A percentile compares a stretch with the other conserved stretches of the same genome.
Conservation (phyloP, 306 rosid genomes). For the Potentilla sterilis region DNA sequence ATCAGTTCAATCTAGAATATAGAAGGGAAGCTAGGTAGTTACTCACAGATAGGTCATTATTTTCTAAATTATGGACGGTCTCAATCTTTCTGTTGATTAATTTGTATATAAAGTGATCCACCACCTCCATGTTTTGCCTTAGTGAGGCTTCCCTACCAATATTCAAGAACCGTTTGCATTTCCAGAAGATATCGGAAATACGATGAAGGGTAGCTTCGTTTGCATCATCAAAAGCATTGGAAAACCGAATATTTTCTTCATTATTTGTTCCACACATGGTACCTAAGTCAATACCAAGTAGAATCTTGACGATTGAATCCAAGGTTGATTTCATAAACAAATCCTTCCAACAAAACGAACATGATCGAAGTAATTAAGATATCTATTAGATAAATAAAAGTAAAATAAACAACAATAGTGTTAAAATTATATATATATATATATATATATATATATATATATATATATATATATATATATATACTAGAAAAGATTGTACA, state of each 20-base stretch:
- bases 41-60: no score
- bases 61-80: background rate
- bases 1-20: no score
- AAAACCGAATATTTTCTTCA: conserved; percentile 26
- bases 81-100: background rate
- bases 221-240: conserved; percentile 27
- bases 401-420: no score
- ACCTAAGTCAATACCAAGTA: conserved; percentile 20
- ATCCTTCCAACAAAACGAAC: background rate
- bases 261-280: conserved; percentile 18
- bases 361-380: no score
- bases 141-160: background rate
- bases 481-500: no score
- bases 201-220: conserved; percentile 17
- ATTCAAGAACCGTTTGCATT: background rate
- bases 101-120: background rate
- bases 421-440: no score
- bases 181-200: background rate
- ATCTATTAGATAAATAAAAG: no score
- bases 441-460: no score
- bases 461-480: no score
- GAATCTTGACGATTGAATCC: conserved; percentile 30
- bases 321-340: conserved; percentile 23
- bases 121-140: background rate
- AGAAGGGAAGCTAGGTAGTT: no score